Base-by-base conservation (phyloP, 805 yeast species). In the Pichia manshurica region DNA sequence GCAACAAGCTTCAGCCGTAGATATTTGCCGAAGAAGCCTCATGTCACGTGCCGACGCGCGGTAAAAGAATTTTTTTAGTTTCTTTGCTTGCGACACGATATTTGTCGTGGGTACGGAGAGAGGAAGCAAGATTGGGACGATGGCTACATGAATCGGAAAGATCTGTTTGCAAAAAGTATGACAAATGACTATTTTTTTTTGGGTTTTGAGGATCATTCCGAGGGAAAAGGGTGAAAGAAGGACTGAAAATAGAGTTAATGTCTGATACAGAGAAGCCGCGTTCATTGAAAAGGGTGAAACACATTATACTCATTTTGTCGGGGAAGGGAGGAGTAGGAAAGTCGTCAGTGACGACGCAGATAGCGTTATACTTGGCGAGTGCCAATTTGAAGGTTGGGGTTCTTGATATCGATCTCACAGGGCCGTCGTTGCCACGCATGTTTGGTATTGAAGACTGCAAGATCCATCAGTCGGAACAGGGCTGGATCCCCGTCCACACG, bases 291-390 rank as follows among this genome's bases (percentile, higher is more conserved):
- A 69, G 75, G 44, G 82, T 91, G 29, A 81, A 82, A 56, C 96
- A 91, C 62, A 80, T 93, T 4, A 62, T 89, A 3, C 72, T 93
- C 32, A 82, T 93, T 10, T 77, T 93, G 3, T 88, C 96, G 0
- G 99, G 97, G 1, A 89, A 89, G 64, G 97, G 97, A 25, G 97
- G 99, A 21, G 99, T 93, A 1, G 99, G 99, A 2, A 93, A 93
- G 63, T 88, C 96, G 12, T 88, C 97, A 0, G 89, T 93, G 1
- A 90, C 99, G 3, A 87, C 96, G 0, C 99, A 93, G 62, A 72
- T 89, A 1, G 98, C 97, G 0, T 72, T 93, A n/a, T 73, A 90
- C 0, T 70, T 93, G 28, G 87, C 82, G 5, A 68, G 72, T 13
- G 70, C 76, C 60, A 95, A 93, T 2, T 79, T 63, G 59, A 82